Evolutionary conservation across 2,329 filamentous ascomycete species (phyloP), one percentile per base, ranked within the genome.

Genomic region (Penicillium oxalicum): DNA sequence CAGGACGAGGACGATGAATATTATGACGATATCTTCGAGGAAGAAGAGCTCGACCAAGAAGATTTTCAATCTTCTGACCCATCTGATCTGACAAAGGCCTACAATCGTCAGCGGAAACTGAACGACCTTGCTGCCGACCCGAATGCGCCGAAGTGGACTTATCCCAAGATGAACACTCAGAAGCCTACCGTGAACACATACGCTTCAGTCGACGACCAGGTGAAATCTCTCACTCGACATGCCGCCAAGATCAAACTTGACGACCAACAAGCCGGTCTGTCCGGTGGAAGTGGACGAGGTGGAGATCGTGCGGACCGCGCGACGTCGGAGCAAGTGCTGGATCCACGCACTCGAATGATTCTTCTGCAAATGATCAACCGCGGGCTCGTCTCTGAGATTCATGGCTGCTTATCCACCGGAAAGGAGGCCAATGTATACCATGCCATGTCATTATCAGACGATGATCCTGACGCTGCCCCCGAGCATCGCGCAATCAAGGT

Each of bases 351-450:
- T 11, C 86, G 91, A 58, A 95, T 96, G 88, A 91, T 98, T 52
- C 76, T 98, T 46, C 77, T 96, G 56, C 89, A 96, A 73, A 89
- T 98, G 80, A 91, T 97, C 74, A 96, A 97, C 69, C 83, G 89
- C 32, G 86, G 89, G 51, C 77, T 91, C 54, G 84, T 98, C 43
- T 88, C 86, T 49, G 91, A 96, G 69, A 85, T 98, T 44, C 90
- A 98, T 67, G 93, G 94, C 40, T 93, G 93, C 65, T 80, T 98
- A 59, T 95, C 89, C 52, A 98, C 93, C 0, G 93, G 93, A 48
- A 98, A 98, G 69, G 93, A 98, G 70, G 93, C 93, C 51, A 98
- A 98, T 67, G 93, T 98, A 26, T 98, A 98, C 72, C 89, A 94
- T 55, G 90, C 91, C 13, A 78, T 95, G 9, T 79, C 83, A 3